Evolutionary conservation across 306 rosid genomes (phyloP), one percentile per base, ranked within the genome.

Genomic region (Comarum palustre): DNA sequence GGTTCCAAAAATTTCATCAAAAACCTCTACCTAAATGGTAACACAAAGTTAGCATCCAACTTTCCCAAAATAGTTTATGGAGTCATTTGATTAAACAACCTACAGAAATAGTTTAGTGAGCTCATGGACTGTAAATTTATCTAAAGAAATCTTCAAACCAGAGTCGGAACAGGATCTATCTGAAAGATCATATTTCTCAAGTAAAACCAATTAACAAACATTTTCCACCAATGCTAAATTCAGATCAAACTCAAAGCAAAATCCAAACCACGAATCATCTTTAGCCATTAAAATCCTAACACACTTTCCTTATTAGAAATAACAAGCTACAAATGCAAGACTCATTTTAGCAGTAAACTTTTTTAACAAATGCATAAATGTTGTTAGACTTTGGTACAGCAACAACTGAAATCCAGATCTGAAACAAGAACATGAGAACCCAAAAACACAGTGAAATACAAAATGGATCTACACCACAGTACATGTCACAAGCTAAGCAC

Each of bases 331-430:
- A 65, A 57, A 43, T 20, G 45, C 63, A 52, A 54, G 68, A 43
- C 61, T 52, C 38, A 6, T 14, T 38, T 38, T 70, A 4, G 64
- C 63, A 70, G 36, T 15, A 4, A 20, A 38, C 17, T 24, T 22
- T 71, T 0, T 22, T 24, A 13, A 8, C 29, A 42, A 72, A 58
- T 42, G 67, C 43, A 29, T 6, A 12, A 42, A 58, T 25, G 57
- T 17, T 10, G 14, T 0, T 48, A 13, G 65, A 73, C 66, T 69
- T 36, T 46, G 41, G 74, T 12, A 50, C 13, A 72, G 71, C 12
- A 75, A 71, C 68, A 79, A 54, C 52, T 38, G 74, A 74, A 83
- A 68, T 68, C 74, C 82, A 87, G 95, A 89, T 89, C 95, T 89
- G 84, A 75, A 67, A 71, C 78, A 54, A 58, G 55, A 79, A 71